Conservation (phyloP, 2,329 filamentous ascomycete species). For the Colletotrichum caudatum region DNA sequence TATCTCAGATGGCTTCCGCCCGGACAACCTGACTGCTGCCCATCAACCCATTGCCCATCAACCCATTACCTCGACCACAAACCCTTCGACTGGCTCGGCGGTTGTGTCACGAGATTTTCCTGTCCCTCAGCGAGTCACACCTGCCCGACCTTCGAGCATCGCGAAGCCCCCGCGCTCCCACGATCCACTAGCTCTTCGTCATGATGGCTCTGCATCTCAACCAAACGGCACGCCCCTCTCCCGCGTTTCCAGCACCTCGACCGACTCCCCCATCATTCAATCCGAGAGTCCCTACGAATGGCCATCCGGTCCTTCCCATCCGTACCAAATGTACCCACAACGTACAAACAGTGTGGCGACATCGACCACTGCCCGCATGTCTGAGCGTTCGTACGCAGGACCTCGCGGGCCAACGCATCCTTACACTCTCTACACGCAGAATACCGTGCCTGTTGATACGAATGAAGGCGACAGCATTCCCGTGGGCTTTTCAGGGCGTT, state of each 20-base stretch:
- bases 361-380: constrained; percentile 72
- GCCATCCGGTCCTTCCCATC: constrained; percentile 81
- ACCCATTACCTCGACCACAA: constrained; percentile 45
- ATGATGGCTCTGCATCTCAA: constrained; percentile 59
- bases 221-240: constrained; percentile 23
- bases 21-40: constrained; percentile 47
- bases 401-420: constrained; percentile 81
- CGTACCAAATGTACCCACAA: constrained; percentile 88
- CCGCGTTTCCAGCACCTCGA: constrained; percentile 50
- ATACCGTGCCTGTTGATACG: constrained; percentile 71
- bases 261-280: constrained; percentile 54
- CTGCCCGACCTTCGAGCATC: constrained; percentile 65
- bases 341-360: constrained; percentile 77
- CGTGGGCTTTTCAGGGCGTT: constrained; percentile 79
- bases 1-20: constrained; percentile 66
- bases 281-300: constrained; percentile 76
- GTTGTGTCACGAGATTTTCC: constrained; percentile 33
- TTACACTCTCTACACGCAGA: constrained; percentile 88
- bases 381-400: constrained; percentile 70
- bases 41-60: constrained; percentile 43
- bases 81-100: constrained; percentile 43
- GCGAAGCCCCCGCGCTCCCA: constrained; percentile 63
- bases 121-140: constrained; percentile 41
- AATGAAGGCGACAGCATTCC: constrained; percentile 62
- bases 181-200: constrained; percentile 64